Evolutionary conservation across 1,139 yeast species (phyloP).

Genomic region (Tardiomyces depauwii): DNA sequence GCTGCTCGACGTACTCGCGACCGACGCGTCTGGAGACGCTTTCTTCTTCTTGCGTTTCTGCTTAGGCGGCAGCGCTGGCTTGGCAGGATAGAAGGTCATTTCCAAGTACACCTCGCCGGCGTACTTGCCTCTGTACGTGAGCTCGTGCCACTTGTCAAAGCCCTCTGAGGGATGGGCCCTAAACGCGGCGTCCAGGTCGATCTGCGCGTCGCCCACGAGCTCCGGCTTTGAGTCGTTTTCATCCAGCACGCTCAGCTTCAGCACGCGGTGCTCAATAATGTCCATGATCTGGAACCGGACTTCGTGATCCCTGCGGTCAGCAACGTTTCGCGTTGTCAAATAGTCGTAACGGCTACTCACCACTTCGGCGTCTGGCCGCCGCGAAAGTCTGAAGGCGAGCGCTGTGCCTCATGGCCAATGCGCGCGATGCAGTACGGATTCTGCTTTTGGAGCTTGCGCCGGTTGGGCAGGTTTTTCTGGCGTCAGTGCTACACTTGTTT

Average conservation of each 20-base stretch:
- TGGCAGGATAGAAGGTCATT: slow-evolving; percentile 77
- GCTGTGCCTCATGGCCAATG: slow-evolving; percentile 68
- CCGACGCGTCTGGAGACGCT: not conserved
- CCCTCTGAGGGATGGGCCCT: slow-evolving; percentile 54
- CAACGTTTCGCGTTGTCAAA: slow-evolving; percentile 2
- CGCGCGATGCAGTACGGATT: slow-evolving; percentile 77
- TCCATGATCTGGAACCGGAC: slow-evolving; percentile 53
- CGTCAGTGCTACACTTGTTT: too few relatives aligned
- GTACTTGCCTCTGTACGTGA: slow-evolving; percentile 54
- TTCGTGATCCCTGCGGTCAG: slow-evolving; percentile 39
- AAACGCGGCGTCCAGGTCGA: slow-evolving; percentile 67
- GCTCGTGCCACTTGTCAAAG: slow-evolving; percentile 76
- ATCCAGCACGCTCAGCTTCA: slow-evolving; percentile 71
- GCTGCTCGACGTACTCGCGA: not conserved
- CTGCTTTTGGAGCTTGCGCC: slow-evolving; percentile 76
- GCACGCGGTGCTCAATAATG: slow-evolving; percentile 32
- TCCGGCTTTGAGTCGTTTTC: slow-evolving; percentile 82
- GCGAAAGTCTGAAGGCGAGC: slow-evolving; percentile 60
- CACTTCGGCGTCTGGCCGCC: slow-evolving; percentile 91
- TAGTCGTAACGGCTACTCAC: slow-evolving; percentile 15
- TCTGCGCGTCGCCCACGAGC: slow-evolving; percentile 70
- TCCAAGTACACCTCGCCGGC: slow-evolving; percentile 88
- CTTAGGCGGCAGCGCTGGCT: slow-evolving; percentile 25
- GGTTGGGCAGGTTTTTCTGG: slow-evolving; percentile 56
- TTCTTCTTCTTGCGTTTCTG: slow-evolving; percentile 3